Evolutionary conservation across 2,329 filamentous ascomycete genomes (phyloP), one percentile per base, ranked within the genome.

Genomic region (Oidium heveae): DNA sequence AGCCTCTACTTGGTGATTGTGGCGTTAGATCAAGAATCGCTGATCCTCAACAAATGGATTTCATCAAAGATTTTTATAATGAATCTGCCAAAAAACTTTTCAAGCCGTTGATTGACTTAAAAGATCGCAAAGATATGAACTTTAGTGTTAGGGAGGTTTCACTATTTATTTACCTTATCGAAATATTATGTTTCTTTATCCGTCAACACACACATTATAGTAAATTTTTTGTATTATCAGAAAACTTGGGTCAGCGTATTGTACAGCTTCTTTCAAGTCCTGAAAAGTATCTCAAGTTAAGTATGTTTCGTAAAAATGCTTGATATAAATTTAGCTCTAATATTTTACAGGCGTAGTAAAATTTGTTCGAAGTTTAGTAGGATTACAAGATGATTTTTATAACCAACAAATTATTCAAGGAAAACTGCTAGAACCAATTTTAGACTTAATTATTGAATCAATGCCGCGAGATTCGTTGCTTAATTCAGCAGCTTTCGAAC

Each of bases 171-270:
- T 91, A 95, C 65, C 72, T 98, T 53, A 83, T 95, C 55, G 91
- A 98, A 65, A 85, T 95, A 32, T 74, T 96, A 53, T 88, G 84
- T 65, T 96, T 93, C 70, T 95, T 95, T 66, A 80, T 95, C 59
- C 80, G 88, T 43, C 85, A 93, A 63, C 89, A 96, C 67, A 76
- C 83, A 43, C 80, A 85, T 62, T 80, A 86, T 61, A 88, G 83
- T 70, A 91, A 93, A 67, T 84, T 80, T 63, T 94, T 95, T 64
- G 82, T 96, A 28, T 72, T 94, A 58, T 77, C 77, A 12, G 79
- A 95, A 67, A 80, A 83, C 56, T 72, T 96, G 47, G 79, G 84
- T 8, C 75, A 80, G 57, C 79, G 88, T 43, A 81, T 95, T 57
- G 80, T 82, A 52, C 86, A 94, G 66, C 75, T 98, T 57, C 75